Base-by-base conservation (phyloP, 371 early-diverging fungal species). In the Rhizomucor pusillus region DNA sequence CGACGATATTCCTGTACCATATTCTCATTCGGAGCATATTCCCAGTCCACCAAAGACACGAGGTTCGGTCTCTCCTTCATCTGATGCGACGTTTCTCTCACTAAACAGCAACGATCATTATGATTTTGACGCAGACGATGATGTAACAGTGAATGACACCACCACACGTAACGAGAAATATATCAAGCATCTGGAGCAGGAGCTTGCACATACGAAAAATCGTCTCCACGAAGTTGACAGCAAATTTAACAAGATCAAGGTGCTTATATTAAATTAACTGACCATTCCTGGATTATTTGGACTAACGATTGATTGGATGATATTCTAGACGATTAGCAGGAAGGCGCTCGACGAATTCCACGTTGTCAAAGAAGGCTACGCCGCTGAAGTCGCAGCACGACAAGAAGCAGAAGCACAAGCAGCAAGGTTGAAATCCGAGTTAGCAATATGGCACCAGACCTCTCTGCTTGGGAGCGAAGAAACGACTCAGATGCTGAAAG, bases 331-430 rank as follows among this genome's bases (percentile, higher is more conserved):
- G 10, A 71, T 73, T 37, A 73, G 75, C 50, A 48, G 75, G 56
- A 70, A 70, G n/a, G 79, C 75, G 10, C 47, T 75, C 33, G 75
- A 78, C 37, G 75, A 78, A 43, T 75, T 75, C 50, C 63, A 67
- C 29, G 59, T 59, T 39, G 67, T 77, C 10, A 78, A 75, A 56
- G 71, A 75, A 13, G 67, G 67, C 3, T 79, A 73, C 60, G 58
- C 60, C 3, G 58, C 58, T 1, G 79, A 79, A 50, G 63, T 71
- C 0, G 52, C 57, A 10, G 67, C 74, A 2, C 61, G 79, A 41
- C 64, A 58, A 48, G 66, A 67, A 10, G 67, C 70, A 1, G 79
- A 79, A 29, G 54, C 56, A 2, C 34, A 49, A 5, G 63, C 59
- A 3, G 49, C 49, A 9, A 59, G 63, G 34, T 50, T 79, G n/a